phyloP scores from a whole-genome alignment of 345 rosid genomes.

The Iberis pinnata region DNA sequence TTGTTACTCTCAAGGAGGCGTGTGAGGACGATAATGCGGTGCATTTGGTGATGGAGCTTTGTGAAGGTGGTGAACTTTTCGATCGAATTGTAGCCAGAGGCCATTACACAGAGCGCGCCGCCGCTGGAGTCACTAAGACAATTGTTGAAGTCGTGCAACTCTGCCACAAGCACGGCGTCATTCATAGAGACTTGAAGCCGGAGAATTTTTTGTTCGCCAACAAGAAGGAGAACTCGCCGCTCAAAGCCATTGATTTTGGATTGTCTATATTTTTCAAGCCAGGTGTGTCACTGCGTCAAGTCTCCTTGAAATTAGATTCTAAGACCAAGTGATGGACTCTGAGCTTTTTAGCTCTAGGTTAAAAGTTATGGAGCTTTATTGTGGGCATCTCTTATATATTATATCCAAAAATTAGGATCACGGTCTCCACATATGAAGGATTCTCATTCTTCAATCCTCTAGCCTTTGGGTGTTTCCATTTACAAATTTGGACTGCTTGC shows the following conservation, averaged over 20 bases:
- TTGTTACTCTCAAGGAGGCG: conserved; percentile 86
- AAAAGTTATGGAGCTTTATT: background rate
- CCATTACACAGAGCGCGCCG: conserved; percentile 96
- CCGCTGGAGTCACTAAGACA: conserved; percentile 83
- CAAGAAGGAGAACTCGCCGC: conserved; percentile 97
- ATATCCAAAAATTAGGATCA: no score
- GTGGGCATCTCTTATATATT: no score
- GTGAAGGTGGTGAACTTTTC: conserved; percentile 98
- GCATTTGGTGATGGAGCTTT: conserved; percentile 99
- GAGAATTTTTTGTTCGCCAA: conserved; percentile 96
- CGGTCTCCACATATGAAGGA: background rate
- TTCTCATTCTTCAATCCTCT: conserved; percentile 1
- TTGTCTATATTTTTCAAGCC: conserved; percentile 98
- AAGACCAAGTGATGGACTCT: background rate
- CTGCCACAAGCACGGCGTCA: conserved; percentile 94
- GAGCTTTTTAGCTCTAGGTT: background rate
- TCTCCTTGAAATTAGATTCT: background rate
- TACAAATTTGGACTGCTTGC: no score
- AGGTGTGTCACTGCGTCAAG: conserved; percentile 38
- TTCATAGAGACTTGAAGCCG: conserved; percentile 97
- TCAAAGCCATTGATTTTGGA: conserved; percentile 98
- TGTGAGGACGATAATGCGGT: conserved; percentile 97
- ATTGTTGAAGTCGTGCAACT: conserved; percentile 94
- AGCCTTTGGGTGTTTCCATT: conserved; percentile 7
- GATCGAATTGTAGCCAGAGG: conserved; percentile 99